Evolutionary conservation across 2,329 filamentous ascomycete genomes (phyloP), one percentile per base, ranked within the genome.

Genomic region (Coniochaeta hoffmannii): DNA sequence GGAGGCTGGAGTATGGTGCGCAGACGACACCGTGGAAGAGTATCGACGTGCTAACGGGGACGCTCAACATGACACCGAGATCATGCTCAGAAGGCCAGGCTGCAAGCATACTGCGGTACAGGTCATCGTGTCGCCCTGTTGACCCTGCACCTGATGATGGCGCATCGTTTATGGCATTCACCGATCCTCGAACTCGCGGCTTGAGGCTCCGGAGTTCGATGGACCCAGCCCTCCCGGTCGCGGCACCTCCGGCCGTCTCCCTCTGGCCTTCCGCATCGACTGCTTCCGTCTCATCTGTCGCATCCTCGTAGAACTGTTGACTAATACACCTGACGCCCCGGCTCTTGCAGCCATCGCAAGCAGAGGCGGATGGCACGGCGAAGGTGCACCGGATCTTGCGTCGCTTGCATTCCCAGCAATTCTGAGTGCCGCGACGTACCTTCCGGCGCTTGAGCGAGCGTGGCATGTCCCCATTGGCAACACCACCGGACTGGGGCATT

Each of bases 321-420:
- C 75, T 70, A 28, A 78, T 61, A 56, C 79, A 81, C 31, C 59
- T 58, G 0, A 68, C 67, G 0, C 71, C 68, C 1, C 79, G 73
- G 4, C 72, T 63, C n/a, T 69, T 66, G 58, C 80, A 83, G 2
- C 69, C 72, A 35, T 73, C 66, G 56, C 80, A 82, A 2, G 73
- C 61, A 4, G 64, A 56, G 2, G 73, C 67, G 9, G 65, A 60
- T 2, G 69, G 62, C 2, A 68, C 61, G 11, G 67, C 64, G 54
- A 78, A 76, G 9, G 70, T 73, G 61, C 80, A 83, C 3, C 71
- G 69, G 14, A 76, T 72, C 66, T 83, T 83, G 28, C 78, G 73
- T 53, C 76, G 72, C 64, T 79, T 79, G 71, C 80, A 83, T 58
- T 81, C 79, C 79, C 79, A 82, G 63, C 80, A 83, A 57, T 77